Evolutionary conservation across 371 early-diverging fungal genomes (phyloP), one percentile per base, ranked within the genome.

Genomic region (Mucor circinelloides): DNA sequence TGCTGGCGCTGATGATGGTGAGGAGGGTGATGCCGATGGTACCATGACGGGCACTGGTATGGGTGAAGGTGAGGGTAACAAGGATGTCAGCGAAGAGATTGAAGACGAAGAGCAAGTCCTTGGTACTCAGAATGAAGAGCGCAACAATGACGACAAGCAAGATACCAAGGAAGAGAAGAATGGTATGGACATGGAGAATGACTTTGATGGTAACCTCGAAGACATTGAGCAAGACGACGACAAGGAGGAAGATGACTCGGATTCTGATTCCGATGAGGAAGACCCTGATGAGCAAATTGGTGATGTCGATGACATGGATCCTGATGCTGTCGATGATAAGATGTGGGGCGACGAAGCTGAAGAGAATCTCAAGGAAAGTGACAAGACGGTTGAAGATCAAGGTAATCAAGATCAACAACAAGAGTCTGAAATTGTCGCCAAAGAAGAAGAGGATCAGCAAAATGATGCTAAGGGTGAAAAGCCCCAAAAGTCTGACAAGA

Each of bases 91-190:
- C 70, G 92, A 98, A 58, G 94, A 97, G 73, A 96, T 99, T 73
- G 99, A 98, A 74, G 91, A 97, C 74, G 94, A 97, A 77, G 97
- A 95, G 36, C 96, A 99, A 77, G 93, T 98, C 2, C 90, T 95
- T 59, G 98, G 95, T 19, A 83, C 90, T 21, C 87, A 93, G 69
- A 90, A 93, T 69, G 92, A 94, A 66, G 82, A 89, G 66, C 87
- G 83, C 56, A 77, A 81, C 32, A 87, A 90, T 46, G 74, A 83
- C 27, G 80, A 85, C 25, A 79, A 88, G 30, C 80, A 82, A 46
- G 88, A 88, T 42, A 82, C 85, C n/a, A 81, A 93, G 56, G 92
- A 94, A 67, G 90, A 97, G 61, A 93, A 96, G 67, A 88, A 97
- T 52, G 98, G 94, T n/a, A 86, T 98, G 57, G 98, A 98, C 46